Percentiles rank a stretch among this genome's conserved stretches.
Conservation (phyloP, 2,329 filamentous ascomycete species). For the Aspergillus novofumigatus region DNA sequence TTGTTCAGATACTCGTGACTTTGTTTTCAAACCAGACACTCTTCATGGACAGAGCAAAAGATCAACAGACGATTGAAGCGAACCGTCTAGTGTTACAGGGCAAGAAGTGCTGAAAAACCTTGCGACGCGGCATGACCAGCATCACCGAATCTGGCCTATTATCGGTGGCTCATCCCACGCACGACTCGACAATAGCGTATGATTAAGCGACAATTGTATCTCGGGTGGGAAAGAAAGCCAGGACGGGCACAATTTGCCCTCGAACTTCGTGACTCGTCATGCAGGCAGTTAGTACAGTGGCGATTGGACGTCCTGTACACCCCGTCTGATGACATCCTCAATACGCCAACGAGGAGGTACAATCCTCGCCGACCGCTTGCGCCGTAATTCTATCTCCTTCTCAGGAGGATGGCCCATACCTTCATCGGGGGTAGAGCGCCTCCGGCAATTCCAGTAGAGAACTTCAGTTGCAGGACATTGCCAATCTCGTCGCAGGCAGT, state of each 20-base stretch:
- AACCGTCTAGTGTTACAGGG: slow-evolving; percentile 13
- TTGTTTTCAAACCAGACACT: slow-evolving; percentile 10
- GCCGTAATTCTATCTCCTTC: slow-evolving; percentile 64
- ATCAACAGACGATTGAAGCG: slow-evolving; percentile 6
- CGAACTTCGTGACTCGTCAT: slow-evolving; percentile 4
- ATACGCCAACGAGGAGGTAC: slow-evolving; percentile 73
- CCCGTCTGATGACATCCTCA: slow-evolving; percentile 67
- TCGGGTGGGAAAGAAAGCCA: not conserved
- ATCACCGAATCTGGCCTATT: slow-evolving; percentile 23
- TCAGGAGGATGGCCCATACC: slow-evolving; percentile 59
- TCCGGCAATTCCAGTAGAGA: slow-evolving; percentile 91
- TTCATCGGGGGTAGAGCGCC: slow-evolving; percentile 72
- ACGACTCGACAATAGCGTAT: slow-evolving; percentile 13
- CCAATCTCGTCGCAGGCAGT: slow-evolving; percentile 89
- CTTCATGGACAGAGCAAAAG: slow-evolving; percentile 8
- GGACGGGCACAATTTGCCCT: not conserved
- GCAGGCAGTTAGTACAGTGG: slow-evolving; percentile 57
- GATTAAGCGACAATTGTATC: not conserved
- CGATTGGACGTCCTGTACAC: slow-evolving; percentile 70
- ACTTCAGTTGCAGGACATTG: slow-evolving; percentile 89
- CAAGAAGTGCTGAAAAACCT: slow-evolving; percentile 10
- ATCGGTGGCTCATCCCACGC: not conserved
- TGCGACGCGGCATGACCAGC: slow-evolving; percentile 33
- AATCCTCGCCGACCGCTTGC: slow-evolving; percentile 49
- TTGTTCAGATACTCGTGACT: slow-evolving; percentile 24